Conservation (phyloP, 495 filamentous ascomycete species). For the Neurospora sp. region DNA sequence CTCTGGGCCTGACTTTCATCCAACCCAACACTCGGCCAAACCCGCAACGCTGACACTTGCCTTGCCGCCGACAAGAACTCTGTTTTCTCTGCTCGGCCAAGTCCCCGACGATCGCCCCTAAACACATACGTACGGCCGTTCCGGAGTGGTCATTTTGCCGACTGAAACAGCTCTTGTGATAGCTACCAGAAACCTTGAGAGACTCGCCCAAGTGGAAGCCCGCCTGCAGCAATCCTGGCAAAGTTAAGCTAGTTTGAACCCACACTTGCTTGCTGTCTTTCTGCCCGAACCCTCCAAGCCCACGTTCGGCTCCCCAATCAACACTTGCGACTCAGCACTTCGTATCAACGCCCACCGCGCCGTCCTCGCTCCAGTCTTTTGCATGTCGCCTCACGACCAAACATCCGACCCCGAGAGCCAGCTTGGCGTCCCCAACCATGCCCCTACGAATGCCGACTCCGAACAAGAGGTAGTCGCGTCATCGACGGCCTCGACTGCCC, state of each 20-base stretch:
- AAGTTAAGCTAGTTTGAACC: neutral
- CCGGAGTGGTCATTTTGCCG: neutral
- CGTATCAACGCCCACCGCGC: neutral
- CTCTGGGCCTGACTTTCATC: neutral
- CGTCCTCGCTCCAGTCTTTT: slow-evolving; percentile 6
- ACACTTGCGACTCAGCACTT: neutral
- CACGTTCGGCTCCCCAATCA: neutral
- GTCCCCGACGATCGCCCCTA: neutral
- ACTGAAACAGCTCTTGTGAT: neutral
- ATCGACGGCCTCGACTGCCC: neutral
- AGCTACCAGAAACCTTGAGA: neutral
- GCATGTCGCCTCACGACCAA: slow-evolving; percentile 26
- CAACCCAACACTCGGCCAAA: neutral
- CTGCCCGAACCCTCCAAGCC: neutral
- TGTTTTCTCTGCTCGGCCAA: neutral
- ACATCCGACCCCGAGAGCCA: slow-evolving; percentile 11
- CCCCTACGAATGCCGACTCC: neutral
- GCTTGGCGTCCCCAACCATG: slow-evolving; percentile 12
- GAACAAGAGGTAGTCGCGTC: slow-evolving; percentile 8
- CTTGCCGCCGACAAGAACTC: neutral
- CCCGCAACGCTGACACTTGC: neutral
- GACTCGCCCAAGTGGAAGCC: neutral
- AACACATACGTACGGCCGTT: neutral
- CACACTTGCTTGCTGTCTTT: neutral
- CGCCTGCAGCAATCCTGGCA: neutral